Percentiles rank a stretch among this genome's conserved stretches.
These are phyloP conservation scores for Ganoderma resinaceum DNA, from an alignment of 1,284 basidiomycete genomes.

Conservation along the genomic window DNA sequence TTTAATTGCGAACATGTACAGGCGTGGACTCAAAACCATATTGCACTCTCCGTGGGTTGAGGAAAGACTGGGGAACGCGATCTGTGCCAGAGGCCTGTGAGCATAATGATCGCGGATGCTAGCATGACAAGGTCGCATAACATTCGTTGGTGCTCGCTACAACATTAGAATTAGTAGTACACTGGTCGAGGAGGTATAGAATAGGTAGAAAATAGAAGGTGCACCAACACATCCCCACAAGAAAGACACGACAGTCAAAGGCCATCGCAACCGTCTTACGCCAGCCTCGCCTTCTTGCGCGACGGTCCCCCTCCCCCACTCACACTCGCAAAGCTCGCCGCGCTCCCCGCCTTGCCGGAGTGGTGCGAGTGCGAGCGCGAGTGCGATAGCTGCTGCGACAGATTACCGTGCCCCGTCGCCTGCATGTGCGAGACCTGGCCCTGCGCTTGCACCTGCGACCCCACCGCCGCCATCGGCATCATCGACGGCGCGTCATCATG, in stretches of 20 bases:
- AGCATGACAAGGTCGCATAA: no score
- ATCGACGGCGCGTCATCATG: slow-evolving; percentile 83
- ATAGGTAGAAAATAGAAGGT: background rate
- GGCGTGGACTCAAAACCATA: no score
- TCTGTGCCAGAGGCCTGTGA: no score
- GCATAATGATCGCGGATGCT: no score
- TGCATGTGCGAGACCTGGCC: slow-evolving; percentile 46
- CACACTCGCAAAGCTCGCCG: slow-evolving; percentile 57
- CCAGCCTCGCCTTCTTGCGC: slow-evolving; percentile 54
- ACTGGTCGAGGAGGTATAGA: no score
- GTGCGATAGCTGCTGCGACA: slow-evolving; percentile 44
- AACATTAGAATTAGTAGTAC: no score
- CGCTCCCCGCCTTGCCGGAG: slow-evolving; percentile 56
- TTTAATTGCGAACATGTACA: no score
- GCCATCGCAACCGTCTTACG: slow-evolving; percentile 29
- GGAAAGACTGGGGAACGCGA: no score
- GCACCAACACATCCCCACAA: background rate
- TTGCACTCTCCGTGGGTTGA: no score
- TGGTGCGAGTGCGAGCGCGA: slow-evolving; percentile 48
- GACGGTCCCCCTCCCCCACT: slow-evolving; percentile 52
- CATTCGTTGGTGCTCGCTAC: no score
- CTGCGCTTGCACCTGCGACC: slow-evolving; percentile 46
- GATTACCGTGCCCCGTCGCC: slow-evolving; percentile 45
- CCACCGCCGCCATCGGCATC: slow-evolving; percentile 62
- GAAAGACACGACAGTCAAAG: background rate